These are phyloP conservation scores for Prunus yedoensis DNA, from an alignment of 331 rosid species.

Conservation along the genomic window DNA sequence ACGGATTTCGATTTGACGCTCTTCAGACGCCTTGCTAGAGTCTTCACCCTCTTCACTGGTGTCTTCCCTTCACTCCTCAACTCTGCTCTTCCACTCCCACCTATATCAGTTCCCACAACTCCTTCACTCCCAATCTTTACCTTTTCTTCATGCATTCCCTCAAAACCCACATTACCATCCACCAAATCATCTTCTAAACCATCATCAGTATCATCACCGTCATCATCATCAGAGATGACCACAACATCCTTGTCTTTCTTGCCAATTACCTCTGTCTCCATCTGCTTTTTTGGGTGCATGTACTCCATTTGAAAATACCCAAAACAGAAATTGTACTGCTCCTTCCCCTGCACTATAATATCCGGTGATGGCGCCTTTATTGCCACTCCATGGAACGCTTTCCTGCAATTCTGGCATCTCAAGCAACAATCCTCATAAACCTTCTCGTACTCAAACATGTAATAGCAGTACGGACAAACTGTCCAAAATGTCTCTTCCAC, in stretches of 20 bases:
- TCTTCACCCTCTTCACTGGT: constrained; percentile 18
- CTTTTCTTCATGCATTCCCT: constrained; percentile 5
- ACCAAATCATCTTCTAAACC: neutral
- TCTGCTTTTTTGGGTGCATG: neutral
- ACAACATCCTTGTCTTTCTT: constrained; percentile 10
- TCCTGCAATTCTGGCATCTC: constrained; percentile 54
- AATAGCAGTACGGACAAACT: constrained; percentile 43
- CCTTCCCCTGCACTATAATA: constrained; percentile 45
- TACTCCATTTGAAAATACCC: constrained; percentile 37
- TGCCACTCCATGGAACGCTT: constrained; percentile 55
- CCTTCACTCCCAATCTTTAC: constrained; percentile 15
- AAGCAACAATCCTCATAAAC: constrained; percentile 50
- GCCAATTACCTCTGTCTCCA: neutral
- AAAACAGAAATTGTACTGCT: constrained; percentile 45
- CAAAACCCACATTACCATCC: neutral
- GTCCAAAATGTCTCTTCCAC: constrained; percentile 42
- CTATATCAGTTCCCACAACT: neutral
- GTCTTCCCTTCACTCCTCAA: constrained; percentile 10
- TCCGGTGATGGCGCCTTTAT: constrained; percentile 45
- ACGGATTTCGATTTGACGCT: constrained; percentile 35
- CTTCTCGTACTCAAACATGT: constrained; percentile 44
- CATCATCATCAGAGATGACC: constrained; percentile 35
- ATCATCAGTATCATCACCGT: neutral
- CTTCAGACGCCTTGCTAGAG: constrained; percentile 32
- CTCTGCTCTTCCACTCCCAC: neutral